Base-by-base conservation (phyloP, 345 rosid species). In the Hibiscus mutabilis region DNA sequence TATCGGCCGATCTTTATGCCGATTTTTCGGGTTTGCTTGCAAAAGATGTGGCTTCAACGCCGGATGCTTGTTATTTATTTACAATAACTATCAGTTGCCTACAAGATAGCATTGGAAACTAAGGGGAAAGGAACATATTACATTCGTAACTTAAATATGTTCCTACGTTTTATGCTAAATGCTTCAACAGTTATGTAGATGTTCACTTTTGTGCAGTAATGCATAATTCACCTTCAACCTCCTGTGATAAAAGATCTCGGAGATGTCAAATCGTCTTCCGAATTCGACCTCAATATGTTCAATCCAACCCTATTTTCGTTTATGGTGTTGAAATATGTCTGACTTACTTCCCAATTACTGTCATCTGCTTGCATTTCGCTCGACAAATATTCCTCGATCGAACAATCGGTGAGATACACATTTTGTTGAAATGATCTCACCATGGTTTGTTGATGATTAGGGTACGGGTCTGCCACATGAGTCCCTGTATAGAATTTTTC, bases 261-360 rank as follows among this genome's bases (percentile, higher is more conserved):
- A 15, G 85, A 74, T 18, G 83, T 74, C 21, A 81, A 67, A 47
- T 87, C 89, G 6, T 71, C 71, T 0, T 84, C 80, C 0, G 89
- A 78, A 10, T 84, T 84, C 9, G 88, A 76, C 74, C 79, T 87
- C 0, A 80, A 75, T 40, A 78, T 68, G 73, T 77, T 73, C 46
- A 76, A 83, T 10, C 67, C 70, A 27, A 80, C 22, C 3, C 52
- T 71, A 0, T 61, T 72, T 10, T 78, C 87, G 35, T 25, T 29
- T 10, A 80, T 59, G 0, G 61, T 16, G n/a, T 68, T 64, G 2
- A 74, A 35, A 37, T 68, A 75, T 0, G 3, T 46, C 5, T 1
- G 35, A 25, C 69, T 60, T 18, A 72, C 42, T 59, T 79, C 79
- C 82, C 86, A 84, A 22, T 75, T 24, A 47, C 6, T 6, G 1